These are phyloP conservation scores for Tulasnella sp. DNA, from an alignment of 768 basidiomycete genomes.

Conservation along the genomic window DNA sequence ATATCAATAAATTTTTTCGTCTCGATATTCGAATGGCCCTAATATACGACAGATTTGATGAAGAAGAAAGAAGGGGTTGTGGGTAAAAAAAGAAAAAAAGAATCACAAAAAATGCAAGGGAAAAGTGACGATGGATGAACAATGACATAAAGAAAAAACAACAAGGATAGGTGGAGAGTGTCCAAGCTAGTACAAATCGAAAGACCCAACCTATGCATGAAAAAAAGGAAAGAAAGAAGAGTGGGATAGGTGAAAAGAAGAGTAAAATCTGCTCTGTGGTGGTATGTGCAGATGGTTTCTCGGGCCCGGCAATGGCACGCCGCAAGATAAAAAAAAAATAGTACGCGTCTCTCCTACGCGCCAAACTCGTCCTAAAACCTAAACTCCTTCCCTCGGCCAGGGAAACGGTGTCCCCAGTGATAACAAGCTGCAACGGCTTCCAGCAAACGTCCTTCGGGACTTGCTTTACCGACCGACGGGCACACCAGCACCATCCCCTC, in stretches of 20 bases:
- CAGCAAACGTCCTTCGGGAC: background rate
- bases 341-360: background rate
- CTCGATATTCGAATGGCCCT: background rate
- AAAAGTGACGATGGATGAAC: background rate
- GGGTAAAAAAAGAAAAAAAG: background rate
- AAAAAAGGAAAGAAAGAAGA: background rate
- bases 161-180: background rate
- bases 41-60: background rate
- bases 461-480: too few relatives aligned
- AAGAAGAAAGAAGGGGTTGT: background rate
- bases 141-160: conserved; percentile 16
- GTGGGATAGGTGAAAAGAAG: background rate
- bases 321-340: background rate
- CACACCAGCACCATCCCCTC: background rate
- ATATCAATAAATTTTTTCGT: background rate
- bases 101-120: background rate
- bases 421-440: background rate
- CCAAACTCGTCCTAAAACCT: background rate
- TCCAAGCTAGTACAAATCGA: background rate
- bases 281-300: background rate
- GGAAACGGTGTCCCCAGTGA: background rate
- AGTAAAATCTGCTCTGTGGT: background rate
- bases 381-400: background rate
- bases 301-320: background rate
- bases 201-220: background rate